phyloP scores from a whole-genome alignment of 78 protist genomes.

The Thecamonas trahens region DNA sequence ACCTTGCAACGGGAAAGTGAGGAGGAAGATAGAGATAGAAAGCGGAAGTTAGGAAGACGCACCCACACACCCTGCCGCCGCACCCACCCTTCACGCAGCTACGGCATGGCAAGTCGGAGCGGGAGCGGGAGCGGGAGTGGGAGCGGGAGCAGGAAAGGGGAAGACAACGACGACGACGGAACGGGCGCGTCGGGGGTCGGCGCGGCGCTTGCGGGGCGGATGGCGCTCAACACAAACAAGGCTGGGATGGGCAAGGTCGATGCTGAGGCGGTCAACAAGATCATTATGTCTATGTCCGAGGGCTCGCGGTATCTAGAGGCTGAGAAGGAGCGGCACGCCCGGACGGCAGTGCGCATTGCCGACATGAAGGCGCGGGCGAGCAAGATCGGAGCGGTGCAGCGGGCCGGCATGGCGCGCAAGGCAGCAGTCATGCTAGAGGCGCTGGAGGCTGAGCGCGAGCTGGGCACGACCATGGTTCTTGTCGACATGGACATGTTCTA shows the following conservation, averaged over 20 bases:
- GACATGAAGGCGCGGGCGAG: neutral
- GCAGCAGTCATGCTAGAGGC: neutral
- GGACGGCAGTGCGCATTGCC: neutral
- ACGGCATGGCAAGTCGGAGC: too few species aligned
- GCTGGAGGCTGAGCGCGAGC: neutral
- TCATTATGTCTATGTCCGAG: neutral
- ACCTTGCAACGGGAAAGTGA: too few species aligned
- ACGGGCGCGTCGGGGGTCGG: neutral
- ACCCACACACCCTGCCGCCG: too few species aligned
- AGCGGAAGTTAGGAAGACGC: too few species aligned
- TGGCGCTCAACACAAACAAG: conserved; percentile 16
- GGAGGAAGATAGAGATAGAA: too few species aligned
- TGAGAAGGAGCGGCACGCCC: conserved; percentile 10
- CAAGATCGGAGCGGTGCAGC: neutral
- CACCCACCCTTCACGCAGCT: too few species aligned
- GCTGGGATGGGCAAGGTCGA: conserved; percentile 29
- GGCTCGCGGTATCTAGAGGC: conserved; percentile 8
- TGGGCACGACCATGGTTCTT: conserved; percentile 19
- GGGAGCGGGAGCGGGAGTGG: too few species aligned
- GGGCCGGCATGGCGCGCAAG: too few species aligned
- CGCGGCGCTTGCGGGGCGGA: too few species aligned
- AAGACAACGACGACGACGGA: too few species aligned
- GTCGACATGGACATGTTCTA: conserved; percentile 68
- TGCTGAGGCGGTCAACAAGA: conserved; percentile 1
- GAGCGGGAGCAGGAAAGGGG: too few species aligned